Percentiles rank a stretch among this genome's conserved stretches.
Conservation (phyloP, 2,329 filamentous ascomycete genomes). For the Colletotrichum higginsianum region DNA sequence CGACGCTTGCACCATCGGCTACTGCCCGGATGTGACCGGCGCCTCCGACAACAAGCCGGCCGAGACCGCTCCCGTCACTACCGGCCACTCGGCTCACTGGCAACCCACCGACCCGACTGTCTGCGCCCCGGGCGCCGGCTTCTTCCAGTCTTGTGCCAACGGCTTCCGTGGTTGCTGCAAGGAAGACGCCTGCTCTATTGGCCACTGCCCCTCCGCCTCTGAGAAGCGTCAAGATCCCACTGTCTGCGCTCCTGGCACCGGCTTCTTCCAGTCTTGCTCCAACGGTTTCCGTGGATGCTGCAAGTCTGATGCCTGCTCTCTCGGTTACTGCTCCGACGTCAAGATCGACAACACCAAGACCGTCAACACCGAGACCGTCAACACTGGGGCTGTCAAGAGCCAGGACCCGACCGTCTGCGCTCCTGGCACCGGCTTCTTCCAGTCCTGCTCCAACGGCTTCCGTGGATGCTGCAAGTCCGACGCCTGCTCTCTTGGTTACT, state of each 20-base stretch:
- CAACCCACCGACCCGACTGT: not conserved
- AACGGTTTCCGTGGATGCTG: conserved; percentile 41
- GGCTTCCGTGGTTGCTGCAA: conserved; percentile 36
- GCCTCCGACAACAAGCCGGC: conserved; percentile 15
- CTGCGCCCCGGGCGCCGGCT: conserved; percentile 33
- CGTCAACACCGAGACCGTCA: not conserved
- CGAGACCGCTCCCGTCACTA: not conserved
- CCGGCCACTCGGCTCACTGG: no score
- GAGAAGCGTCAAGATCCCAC: conserved; percentile 15
- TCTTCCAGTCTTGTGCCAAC: conserved; percentile 37
- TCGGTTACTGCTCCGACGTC: conserved; percentile 9
- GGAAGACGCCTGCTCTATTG: conserved; percentile 25
- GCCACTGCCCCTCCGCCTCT: not conserved
- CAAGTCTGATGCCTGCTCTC: conserved; percentile 27
- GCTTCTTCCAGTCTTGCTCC: conserved; percentile 38
- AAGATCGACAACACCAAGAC: no score
- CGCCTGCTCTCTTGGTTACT: conserved; percentile 20
- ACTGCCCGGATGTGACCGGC: conserved; percentile 35
- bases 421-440: conserved; percentile 32
- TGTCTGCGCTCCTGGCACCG: conserved; percentile 22
- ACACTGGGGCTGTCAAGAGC: not conserved
- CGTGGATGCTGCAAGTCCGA: conserved; percentile 36
- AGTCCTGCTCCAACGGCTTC: conserved; percentile 36
- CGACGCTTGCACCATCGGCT: conserved; percentile 34
- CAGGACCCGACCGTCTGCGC: conserved; percentile 29